These are phyloP conservation scores for Limonium bicolor DNA, from an alignment of 148 eudicot species.

Conservation along the genomic window DNA sequence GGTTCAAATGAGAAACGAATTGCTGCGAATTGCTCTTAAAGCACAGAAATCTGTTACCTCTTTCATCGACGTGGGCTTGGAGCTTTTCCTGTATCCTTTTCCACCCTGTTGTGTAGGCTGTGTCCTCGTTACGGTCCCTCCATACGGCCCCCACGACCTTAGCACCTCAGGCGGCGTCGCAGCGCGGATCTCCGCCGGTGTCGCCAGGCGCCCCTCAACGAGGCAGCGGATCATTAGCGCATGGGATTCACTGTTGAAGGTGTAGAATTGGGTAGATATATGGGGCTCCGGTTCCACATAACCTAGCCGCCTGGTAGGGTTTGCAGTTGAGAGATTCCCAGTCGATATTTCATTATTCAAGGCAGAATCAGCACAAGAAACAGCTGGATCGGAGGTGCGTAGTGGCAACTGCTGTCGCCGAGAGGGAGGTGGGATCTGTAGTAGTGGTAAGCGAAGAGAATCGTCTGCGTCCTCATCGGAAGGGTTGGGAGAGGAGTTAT, in stretches of 20 bases:
- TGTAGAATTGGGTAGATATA: conserved; percentile 72
- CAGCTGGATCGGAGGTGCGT: too few relatives aligned
- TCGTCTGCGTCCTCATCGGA: too few relatives aligned
- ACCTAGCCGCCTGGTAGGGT: neutral
- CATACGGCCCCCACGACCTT: conserved; percentile 76
- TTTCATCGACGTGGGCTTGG: conserved; percentile 16
- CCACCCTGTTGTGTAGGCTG: conserved; percentile 88
- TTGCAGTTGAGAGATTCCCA: conserved; percentile 1
- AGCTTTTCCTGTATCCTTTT: conserved; percentile 91
- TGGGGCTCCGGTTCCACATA: conserved; percentile 55
- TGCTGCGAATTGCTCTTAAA: conserved; percentile 70
- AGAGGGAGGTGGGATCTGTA: neutral
- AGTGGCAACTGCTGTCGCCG: neutral
- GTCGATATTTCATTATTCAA: conserved; percentile 4
- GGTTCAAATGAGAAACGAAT: conserved; percentile 63
- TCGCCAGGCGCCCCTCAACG: conserved; percentile 32
- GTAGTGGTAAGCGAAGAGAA: neutral
- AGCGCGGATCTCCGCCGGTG: conserved; percentile 52
- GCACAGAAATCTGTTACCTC: conserved; percentile 45
- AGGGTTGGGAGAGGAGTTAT: too few relatives aligned
- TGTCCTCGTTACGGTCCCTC: conserved; percentile 94
- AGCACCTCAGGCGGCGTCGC: conserved; percentile 51
- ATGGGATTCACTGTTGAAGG: conserved; percentile 65
- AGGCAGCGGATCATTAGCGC: conserved; percentile 52
- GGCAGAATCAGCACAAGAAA: conserved; percentile 1